Evolutionary conservation across 176 grass and related monocot species (phyloP), one percentile per base, ranked within the genome.

Genomic region (Zoysia pacifica): DNA sequence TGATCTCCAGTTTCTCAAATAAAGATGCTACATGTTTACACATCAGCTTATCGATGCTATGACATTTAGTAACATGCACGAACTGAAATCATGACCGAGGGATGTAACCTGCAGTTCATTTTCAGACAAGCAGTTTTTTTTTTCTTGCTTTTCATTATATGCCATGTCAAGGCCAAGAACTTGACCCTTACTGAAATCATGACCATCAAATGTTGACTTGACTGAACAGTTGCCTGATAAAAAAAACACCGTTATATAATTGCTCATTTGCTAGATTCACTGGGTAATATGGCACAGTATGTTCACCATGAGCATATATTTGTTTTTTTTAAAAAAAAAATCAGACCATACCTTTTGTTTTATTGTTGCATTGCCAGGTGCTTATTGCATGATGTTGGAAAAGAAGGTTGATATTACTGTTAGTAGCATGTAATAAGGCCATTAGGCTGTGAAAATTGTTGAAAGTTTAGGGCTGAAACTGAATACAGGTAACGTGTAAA

Each of bases 81-180:
- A 55, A 76, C 7, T 62, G 48, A 28, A 28, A 58, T 60, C 56
- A 69, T 80, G 49, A 43, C 37, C 48, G 11, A n/a, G 42, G 71
- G 76, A 85, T 76, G 15, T 83, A 38, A 63, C 63, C 40, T 79
- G 51, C 59, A 65, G 39, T 78, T 81, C 67, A 67, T 28, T 28
- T 65, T 72, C 15, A 52, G 67, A 52, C 15, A 66, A 73, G 52
- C 44, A 78, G 69, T 44, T 58, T 58, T 62, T 20, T 20, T 59
- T 40, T 82, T 85, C 75, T 86, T 62, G 19, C 3, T 66, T 82
- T 82, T 39, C 50, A 28, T 73, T 78, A 62, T 78, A 77, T 85
- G 59, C 19, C 42, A 18, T 81, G 82, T 52, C 14, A 78, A 64
- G 73, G 67, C 51, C 11, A 66, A 50, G 73, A 54, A 78, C 48